Evolutionary conservation across 1,284 basidiomycete genomes (phyloP).

Genomic region (Gymnopus androsaceus): DNA sequence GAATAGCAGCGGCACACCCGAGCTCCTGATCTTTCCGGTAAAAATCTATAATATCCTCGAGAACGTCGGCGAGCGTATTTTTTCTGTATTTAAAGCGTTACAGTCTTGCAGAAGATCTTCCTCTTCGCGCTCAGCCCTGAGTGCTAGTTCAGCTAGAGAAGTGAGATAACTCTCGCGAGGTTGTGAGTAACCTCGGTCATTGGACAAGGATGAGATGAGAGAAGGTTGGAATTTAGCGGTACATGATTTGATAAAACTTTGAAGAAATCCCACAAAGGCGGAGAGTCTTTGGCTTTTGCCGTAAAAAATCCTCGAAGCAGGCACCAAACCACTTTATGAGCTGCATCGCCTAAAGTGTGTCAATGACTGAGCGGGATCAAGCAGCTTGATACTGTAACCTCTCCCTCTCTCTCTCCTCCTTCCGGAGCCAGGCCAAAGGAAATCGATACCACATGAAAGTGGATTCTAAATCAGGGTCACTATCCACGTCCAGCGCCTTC

Average conservation of each 20-base stretch:
- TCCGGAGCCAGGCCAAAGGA: too few species aligned
- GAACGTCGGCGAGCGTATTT: constrained; percentile 18
- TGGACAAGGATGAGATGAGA: neutral
- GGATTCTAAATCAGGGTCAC: too few species aligned
- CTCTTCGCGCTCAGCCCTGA: constrained; percentile 36
- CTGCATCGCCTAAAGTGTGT: too few species aligned
- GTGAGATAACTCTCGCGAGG: constrained; percentile 28
- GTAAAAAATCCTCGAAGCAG: too few species aligned
- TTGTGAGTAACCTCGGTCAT: neutral
- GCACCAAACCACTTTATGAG: too few species aligned
- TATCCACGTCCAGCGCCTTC: too few species aligned
- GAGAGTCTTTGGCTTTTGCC: constrained; percentile 5
- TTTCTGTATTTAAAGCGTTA: constrained; percentile 31
- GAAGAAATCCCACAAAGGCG: neutral
- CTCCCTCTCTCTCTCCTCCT: too few species aligned
- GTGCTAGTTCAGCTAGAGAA: constrained; percentile 28
- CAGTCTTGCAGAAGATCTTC: constrained; percentile 30
- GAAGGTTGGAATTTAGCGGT: constrained; percentile 1
- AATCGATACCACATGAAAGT: too few species aligned
- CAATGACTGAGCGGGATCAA: too few species aligned
- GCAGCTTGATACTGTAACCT: too few species aligned
- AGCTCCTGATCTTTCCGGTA: constrained; percentile 28
- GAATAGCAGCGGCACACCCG: constrained; percentile 10
- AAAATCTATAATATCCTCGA: constrained; percentile 14
- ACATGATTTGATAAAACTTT: neutral